Conservation (phyloP, 2,329 filamentous ascomycete species). For the Aspergillus pseudoterreus region DNA sequence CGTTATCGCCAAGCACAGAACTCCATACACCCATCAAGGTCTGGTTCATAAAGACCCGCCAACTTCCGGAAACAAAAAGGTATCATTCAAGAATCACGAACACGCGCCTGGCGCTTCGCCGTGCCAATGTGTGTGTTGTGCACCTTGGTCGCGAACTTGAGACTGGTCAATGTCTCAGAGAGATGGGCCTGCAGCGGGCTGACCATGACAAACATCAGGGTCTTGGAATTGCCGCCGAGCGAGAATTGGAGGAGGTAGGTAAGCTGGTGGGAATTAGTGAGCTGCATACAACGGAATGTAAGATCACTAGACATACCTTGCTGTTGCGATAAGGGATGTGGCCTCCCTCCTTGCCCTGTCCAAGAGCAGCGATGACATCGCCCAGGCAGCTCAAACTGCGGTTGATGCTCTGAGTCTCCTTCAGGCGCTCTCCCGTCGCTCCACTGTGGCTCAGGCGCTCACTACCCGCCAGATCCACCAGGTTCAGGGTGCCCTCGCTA, state of each 20-base stretch:
- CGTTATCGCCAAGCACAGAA: constrained; percentile 12
- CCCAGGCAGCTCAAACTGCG: constrained; percentile 87
- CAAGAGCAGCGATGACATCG: constrained; percentile 92
- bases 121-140: constrained; percentile 86
- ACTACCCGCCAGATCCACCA: constrained; percentile 92
- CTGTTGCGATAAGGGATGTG: constrained; percentile 95
- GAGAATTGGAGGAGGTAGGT: constrained; percentile 95
- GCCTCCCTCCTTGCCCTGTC: constrained; percentile 68
- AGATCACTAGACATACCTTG: constrained; percentile 56
- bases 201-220: constrained; percentile 99
- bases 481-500: constrained; percentile 88
- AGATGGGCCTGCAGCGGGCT: constrained; percentile 87
- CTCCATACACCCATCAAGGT: constrained; percentile 26
- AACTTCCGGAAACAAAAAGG: constrained; percentile 10
- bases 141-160: constrained; percentile 94
- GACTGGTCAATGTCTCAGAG: constrained; percentile 86
- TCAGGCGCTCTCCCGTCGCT: constrained; percentile 79
- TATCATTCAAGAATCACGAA: constrained; percentile 31
- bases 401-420: constrained; percentile 97
- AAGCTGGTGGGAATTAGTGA: constrained; percentile 50
- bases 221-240: constrained; percentile 91
- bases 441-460: constrained; percentile 85
- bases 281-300: not conserved
- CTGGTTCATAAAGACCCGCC: constrained; percentile 27
- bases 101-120: constrained; percentile 53